Conservation (phyloP, 2,329 filamentous ascomycete species). For the Arthroderma sp. region DNA sequence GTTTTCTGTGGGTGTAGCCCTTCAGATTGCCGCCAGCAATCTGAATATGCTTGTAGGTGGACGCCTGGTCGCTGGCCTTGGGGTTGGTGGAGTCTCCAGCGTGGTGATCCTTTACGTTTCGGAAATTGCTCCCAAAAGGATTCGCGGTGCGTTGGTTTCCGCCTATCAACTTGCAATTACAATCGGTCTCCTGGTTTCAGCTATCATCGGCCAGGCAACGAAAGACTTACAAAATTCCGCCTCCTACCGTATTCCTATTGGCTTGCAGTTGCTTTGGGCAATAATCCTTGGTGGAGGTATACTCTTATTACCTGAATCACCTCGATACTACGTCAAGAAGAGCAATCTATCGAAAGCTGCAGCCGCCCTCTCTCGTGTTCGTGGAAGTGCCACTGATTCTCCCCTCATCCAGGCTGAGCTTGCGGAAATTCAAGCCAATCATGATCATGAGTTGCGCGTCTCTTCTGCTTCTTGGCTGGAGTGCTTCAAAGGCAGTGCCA, state of each 20-base stretch:
- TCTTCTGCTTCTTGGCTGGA: conserved; percentile 33
- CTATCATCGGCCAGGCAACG: conserved; percentile 58
- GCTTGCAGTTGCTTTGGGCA: conserved; percentile 48
- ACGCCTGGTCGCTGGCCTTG: conserved; percentile 29
- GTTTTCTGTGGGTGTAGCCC: conserved; percentile 42
- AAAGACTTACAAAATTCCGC: conserved; percentile 38
- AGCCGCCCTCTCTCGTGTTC: conserved; percentile 19
- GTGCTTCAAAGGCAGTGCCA: conserved; percentile 35
- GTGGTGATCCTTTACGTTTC: conserved; percentile 28
- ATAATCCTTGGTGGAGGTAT: conserved; percentile 45
- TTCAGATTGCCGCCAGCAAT: conserved; percentile 48
- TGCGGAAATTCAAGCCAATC: conserved; percentile 39
- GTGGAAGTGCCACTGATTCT: conserved; percentile 34
- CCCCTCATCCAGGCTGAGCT: conserved; percentile 37
- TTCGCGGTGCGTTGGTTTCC: conserved; percentile 29
- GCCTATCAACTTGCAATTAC: conserved; percentile 31
- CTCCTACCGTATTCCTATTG: conserved; percentile 53
- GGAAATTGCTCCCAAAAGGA: conserved; percentile 26
- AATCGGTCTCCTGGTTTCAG: conserved; percentile 38
- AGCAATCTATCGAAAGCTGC: conserved; percentile 13
- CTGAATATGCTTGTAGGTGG: conserved; percentile 40
- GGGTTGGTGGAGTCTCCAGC: conserved; percentile 28
- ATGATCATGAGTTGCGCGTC: conserved; percentile 34
- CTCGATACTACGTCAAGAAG: conserved; percentile 22
- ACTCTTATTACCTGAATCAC: conserved; percentile 41